phyloP scores from a whole-genome alignment of 768 basidiomycete genomes.

The Solioccasus polychromus region DNA sequence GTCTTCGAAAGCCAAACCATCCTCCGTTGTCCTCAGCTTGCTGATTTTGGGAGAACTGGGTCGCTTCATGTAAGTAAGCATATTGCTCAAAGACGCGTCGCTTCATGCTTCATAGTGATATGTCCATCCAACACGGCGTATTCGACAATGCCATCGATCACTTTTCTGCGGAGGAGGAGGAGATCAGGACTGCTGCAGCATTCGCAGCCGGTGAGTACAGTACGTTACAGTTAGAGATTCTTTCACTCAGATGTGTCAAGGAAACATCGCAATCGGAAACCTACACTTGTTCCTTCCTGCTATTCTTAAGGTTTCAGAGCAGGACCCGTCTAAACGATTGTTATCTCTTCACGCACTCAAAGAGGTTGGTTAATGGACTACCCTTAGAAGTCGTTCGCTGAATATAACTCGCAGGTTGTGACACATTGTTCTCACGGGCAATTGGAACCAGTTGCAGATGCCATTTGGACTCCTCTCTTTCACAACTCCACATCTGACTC shows the following conservation, averaged over 20 bases:
- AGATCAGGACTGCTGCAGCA: slow-evolving; percentile 85
- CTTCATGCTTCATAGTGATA: slow-evolving; percentile 56
- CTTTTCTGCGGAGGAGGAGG: slow-evolving; percentile 79
- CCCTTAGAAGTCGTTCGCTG: neutral
- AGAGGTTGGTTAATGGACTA: slow-evolving; percentile 51
- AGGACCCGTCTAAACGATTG: slow-evolving; percentile 74
- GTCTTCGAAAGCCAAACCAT: slow-evolving; percentile 59
- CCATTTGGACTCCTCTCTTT: slow-evolving; percentile 90
- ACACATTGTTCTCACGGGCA: slow-evolving; percentile 85
- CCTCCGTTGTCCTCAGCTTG: slow-evolving; percentile 76
- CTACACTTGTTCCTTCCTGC: slow-evolving; percentile 81
- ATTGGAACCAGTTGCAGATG: slow-evolving; percentile 82
- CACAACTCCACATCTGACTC: slow-evolving; percentile 78
- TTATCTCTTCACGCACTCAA: slow-evolving; percentile 90
- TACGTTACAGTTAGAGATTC: neutral
- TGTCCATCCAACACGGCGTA: slow-evolving; percentile 76
- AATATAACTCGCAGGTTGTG: slow-evolving; percentile 59
- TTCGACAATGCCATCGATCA: slow-evolving; percentile 72
- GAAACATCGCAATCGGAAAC: slow-evolving; percentile 95
- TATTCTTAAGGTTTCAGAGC: slow-evolving; percentile 76
- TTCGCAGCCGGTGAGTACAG: slow-evolving; percentile 76
- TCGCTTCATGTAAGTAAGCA: slow-evolving; percentile 64
- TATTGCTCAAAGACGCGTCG: neutral
- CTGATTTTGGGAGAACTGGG: slow-evolving; percentile 92
- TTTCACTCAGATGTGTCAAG: slow-evolving; percentile 35